These are phyloP conservation scores for Brachypodium distachyon DNA, from an alignment of 202 grass and related monocot species.

Conservation along the genomic window DNA sequence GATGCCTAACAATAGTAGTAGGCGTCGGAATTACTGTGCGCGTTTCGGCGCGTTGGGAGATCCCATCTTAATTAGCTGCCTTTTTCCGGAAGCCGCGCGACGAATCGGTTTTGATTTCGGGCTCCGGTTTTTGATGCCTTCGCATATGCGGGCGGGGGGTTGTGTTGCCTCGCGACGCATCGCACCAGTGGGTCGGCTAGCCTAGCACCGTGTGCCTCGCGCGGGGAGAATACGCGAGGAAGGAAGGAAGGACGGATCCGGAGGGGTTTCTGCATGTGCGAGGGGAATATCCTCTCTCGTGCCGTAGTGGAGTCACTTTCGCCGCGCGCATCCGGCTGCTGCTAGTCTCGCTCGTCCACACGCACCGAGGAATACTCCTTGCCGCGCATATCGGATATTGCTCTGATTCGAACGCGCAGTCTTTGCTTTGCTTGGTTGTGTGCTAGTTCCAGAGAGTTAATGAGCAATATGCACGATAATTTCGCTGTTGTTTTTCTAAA, in stretches of 20 bases:
- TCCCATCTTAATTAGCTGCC: not conserved
- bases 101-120: not conserved
- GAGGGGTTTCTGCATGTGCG: not conserved
- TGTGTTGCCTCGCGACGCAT: not conserved
- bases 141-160: not conserved
- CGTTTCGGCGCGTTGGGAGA: not conserved
- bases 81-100: not conserved
- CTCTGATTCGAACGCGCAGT: not conserved
- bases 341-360: not conserved
- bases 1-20: constrained; percentile 5
- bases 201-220: too few species aligned
- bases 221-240: not conserved
- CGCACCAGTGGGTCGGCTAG: too few species aligned
- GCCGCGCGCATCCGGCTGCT: not conserved
- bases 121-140: not conserved
- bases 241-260: too few species aligned
- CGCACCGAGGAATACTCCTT: fast-evolving
- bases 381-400: not conserved
- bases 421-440: too few species aligned
- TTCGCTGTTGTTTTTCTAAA: too few species aligned
- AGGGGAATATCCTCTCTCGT: constrained; percentile 10
- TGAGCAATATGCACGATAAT: too few species aligned
- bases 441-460: too few species aligned
- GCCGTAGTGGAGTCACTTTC: not conserved
- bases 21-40: not conserved